Base-by-base conservation (phyloP, 108 stramenopile genomes). In the Cyclotella cryptica region DNA sequence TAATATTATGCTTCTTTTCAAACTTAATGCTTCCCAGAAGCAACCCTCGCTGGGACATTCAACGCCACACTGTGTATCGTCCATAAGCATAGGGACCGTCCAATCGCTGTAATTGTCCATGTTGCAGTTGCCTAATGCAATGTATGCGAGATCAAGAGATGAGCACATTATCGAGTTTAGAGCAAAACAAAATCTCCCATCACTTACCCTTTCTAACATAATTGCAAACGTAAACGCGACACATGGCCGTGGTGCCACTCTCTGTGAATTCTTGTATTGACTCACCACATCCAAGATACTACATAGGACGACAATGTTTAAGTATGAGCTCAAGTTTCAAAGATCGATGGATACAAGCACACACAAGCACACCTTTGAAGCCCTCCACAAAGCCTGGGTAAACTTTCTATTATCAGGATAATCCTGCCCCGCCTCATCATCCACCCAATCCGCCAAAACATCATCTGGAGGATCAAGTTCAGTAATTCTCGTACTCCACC, bases 251-350 rank as follows among this genome's bases (percentile, higher is more conserved):
- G 30, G 30, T 39, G 9, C 43, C 64, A 12, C 55, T 63, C 30
- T 71, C 69, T 30, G 53, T 22, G 43, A 35, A 58, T 10, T 66
- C 63, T 29, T 66, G 42, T 17, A 72, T 45, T 7, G 78, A 52
- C 0, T 71, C 70, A 26, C 78, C 70, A 40, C 70, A 71, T 11
- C 78, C 78, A 51, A 79, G 69, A 79, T 79, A 79, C 46, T 57
- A 41, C 22, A 47, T 19, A 43, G 41, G 53, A 26, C 63, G n/a
- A 30, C 5, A 64, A 64, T 1, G 4, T 13, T 19, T 12, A 12
- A 64, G 47, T 7, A 9, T 49, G 18, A 49, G 47, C 2, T 17
- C 3, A 49, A 49, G 13, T 12, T 13, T 45, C 11, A 13, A 12
- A 12, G 11, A 12, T 12, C 13, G 9, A 45, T 13, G 13, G 9